Evolutionary conservation across 345 rosid species (phyloP).

Genomic region (Crucihimalaya himalaica): DNA sequence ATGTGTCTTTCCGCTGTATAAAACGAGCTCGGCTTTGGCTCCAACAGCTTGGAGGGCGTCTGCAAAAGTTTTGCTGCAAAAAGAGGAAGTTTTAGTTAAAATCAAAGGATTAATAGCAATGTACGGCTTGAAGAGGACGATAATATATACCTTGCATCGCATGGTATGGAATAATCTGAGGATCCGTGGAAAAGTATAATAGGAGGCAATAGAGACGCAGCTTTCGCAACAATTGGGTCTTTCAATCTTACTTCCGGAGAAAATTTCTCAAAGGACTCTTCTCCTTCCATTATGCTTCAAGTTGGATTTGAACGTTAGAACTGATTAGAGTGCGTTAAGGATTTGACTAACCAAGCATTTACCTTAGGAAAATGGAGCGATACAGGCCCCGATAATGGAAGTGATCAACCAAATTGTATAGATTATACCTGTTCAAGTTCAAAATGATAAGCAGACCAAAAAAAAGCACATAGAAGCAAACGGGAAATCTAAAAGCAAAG

Average conservation of each 20-base stretch:
- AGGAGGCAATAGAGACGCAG: slow-evolving; percentile 71
- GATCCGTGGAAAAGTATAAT: slow-evolving; percentile 86
- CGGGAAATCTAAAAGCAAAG: not conserved
- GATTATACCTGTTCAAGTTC: slow-evolving; percentile 68
- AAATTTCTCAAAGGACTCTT: slow-evolving; percentile 70
- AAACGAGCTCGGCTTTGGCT: slow-evolving; percentile 59
- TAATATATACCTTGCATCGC: slow-evolving; percentile 78
- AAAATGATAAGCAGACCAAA: slow-evolving; percentile 3
- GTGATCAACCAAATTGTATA: slow-evolving; percentile 74
- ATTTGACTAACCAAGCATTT: not conserved
- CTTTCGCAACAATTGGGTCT: slow-evolving; percentile 58
- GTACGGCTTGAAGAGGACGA: slow-evolving; percentile 10
- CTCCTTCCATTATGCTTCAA: slow-evolving; percentile 97
- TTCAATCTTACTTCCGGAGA: slow-evolving; percentile 83
- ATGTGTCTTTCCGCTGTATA: slow-evolving; percentile 84
- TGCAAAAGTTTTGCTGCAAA: slow-evolving; percentile 63
- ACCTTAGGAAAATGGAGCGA: slow-evolving; percentile 86
- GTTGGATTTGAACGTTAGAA: slow-evolving; percentile 3
- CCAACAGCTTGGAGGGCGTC: slow-evolving; percentile 65
- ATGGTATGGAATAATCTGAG: slow-evolving; percentile 84
- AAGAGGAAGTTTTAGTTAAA: not conserved
- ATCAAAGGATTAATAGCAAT: not conserved
- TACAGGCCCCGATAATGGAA: slow-evolving; percentile 87
- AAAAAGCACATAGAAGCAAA: not conserved
- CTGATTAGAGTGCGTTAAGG: not conserved